Evolutionary conservation across 1,284 basidiomycete species (phyloP).

Genomic region (Singerocomus rubriflavus): DNA sequence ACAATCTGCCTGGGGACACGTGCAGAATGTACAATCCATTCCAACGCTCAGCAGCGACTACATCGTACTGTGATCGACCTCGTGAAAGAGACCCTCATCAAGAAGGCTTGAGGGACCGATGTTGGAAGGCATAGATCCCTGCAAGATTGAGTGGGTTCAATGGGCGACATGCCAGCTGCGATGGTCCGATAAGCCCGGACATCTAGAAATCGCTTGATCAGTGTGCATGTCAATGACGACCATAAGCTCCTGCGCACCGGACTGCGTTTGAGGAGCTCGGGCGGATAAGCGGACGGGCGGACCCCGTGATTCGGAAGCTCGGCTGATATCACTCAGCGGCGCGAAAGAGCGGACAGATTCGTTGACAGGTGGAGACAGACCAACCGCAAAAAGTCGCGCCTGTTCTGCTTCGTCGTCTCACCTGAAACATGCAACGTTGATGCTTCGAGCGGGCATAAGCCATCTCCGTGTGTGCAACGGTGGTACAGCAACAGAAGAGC

Average conservation of each 20-base stretch:
- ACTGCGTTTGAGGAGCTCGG: not conserved
- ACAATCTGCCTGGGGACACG: not conserved
- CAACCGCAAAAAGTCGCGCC: not conserved
- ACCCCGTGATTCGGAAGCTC: conserved; percentile 3
- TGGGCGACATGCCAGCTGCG: not conserved
- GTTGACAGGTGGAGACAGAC: not conserved
- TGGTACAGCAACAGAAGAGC: too few relatives aligned
- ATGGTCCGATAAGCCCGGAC: not conserved
- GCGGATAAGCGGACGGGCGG: too few relatives aligned
- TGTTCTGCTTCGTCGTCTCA: not conserved
- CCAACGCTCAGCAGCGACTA: not conserved
- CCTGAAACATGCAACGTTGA: too few relatives aligned
- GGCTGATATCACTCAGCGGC: not conserved
- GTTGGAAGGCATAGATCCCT: not conserved
- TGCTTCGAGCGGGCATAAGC: not conserved
- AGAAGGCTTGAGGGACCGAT: not conserved
- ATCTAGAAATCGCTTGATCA: not conserved
- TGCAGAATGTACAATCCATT: not conserved
- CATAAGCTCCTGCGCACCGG: not conserved
- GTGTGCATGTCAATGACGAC: not conserved
- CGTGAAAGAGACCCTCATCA: not conserved
- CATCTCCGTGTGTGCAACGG: too few relatives aligned
- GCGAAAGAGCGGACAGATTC: not conserved
- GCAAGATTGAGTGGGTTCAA: not conserved
- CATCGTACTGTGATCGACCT: not conserved